Evolutionary conservation across 441 rosid genomes (phyloP).

Genomic region (Breynia disticha): DNA sequence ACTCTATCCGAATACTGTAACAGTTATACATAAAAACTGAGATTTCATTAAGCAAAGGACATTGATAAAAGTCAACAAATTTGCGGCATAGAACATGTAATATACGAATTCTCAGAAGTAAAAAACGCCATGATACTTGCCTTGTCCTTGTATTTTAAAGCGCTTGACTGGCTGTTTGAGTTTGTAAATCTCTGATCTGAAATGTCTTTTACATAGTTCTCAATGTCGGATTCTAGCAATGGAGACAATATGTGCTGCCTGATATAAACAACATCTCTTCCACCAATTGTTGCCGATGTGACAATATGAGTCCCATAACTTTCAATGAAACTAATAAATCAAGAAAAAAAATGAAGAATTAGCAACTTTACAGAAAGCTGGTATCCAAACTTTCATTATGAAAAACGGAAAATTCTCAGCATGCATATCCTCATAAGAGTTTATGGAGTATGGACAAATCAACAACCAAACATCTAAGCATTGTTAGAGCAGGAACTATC

Average conservation of each 20-base stretch:
- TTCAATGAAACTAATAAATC: constrained; percentile 49
- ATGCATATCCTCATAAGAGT: not conserved
- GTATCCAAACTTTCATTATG: not conserved
- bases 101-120: not conserved
- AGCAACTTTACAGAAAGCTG: constrained; percentile 12
- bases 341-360: not conserved
- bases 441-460: not conserved
- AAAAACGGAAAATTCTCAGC: not conserved
- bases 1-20: not conserved
- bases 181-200: constrained; percentile 52
- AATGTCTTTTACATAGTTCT: constrained; percentile 51
- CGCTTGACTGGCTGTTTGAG: constrained; percentile 27
- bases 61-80: not conserved
- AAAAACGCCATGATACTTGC: constrained; percentile 30
- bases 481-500: not conserved
- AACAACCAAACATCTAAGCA: not conserved
- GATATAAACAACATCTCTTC: constrained; percentile 58
- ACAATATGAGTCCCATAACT: constrained; percentile 60
- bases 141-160: constrained; percentile 53
- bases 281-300: constrained; percentile 61
- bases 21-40: constrained; percentile 10
- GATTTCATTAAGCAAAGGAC: not conserved
- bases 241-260: constrained; percentile 61
- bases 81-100: not conserved
- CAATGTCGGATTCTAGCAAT: constrained; percentile 36